A percentile compares a stretch with the other conserved stretches of the same genome.
Conservation (phyloP, 257 asterid species). For the Gentiana macrophylla region DNA sequence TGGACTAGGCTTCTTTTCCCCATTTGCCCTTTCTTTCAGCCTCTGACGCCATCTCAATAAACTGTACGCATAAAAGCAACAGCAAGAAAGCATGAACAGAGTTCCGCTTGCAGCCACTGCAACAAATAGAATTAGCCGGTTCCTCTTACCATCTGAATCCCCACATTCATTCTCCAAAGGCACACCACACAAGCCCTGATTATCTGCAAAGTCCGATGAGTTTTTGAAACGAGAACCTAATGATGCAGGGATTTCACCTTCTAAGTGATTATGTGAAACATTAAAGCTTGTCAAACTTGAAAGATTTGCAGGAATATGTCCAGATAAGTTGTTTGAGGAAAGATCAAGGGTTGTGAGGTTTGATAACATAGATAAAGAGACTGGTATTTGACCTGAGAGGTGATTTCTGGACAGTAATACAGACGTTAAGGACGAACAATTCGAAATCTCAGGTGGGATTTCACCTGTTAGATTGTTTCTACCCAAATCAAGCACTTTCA, state of each 20-base stretch:
- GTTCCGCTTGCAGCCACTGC: constrained; percentile 62
- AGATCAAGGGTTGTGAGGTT: constrained; percentile 25
- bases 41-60: constrained; percentile 65
- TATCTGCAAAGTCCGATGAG: constrained; percentile 36
- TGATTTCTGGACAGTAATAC: constrained; percentile 35
- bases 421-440: constrained; percentile 39
- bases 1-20: constrained; percentile 61
- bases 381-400: constrained; percentile 32
- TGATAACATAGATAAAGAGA: constrained; percentile 19
- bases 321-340: constrained; percentile 33
- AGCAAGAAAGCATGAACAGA: constrained; percentile 45
- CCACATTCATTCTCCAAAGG: constrained; percentile 43
- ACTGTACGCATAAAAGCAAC: constrained; percentile 59
- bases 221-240: constrained; percentile 41
- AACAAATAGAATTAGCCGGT: constrained; percentile 43
- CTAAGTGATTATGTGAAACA: constrained; percentile 45
- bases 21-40: constrained; percentile 33
- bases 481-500: constrained; percentile 49
- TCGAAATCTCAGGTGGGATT: constrained; percentile 42
- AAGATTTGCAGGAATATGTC: constrained; percentile 47
- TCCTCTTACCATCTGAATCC: constrained; percentile 24
- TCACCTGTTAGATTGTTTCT: constrained; percentile 47
- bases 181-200: constrained; percentile 49
- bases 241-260: constrained; percentile 43
- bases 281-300: constrained; percentile 35